Evolutionary conservation across 2,329 filamentous ascomycete genomes (phyloP), one percentile per base, ranked within the genome.

Genomic region (Exophiala calicioides): DNA sequence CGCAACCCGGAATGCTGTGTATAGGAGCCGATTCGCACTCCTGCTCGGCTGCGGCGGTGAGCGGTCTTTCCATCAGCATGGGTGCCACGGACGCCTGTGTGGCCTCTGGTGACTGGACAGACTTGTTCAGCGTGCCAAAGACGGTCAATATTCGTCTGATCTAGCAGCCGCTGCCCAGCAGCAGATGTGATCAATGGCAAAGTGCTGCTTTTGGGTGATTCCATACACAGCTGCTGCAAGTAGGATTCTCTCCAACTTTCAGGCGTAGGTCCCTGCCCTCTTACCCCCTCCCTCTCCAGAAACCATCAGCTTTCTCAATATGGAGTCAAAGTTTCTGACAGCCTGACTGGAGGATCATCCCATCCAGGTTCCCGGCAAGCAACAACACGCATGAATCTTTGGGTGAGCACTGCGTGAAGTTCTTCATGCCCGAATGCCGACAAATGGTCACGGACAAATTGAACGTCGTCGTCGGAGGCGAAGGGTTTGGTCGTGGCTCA

Each of bases 1-100:
- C 69, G 2, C 65, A 74, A 55, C 72, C 73, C 0, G 72, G 73
- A 2, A 66, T 66, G 59, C 53, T 75, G 0, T 55, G 69, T 2
- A 61, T 75, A n/a, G 72, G 71, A 0, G 65, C 65, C 16, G 73
- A 76, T 53, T 72, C 68, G 2, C 73, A 76, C 49, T 74, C 72
- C 1, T 75, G 72, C 46, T 72, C 68, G 3, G 62, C 68, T 1
- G 72, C 72, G 0, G 63, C 65, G 1, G 58, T 73, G 15, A 65
- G 68, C 0, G 66, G 62, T 33, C 59, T 76, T 3, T 63, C 69
- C 4, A 69, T 75, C n/a, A 72, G 73, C 0, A 58, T 75, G 1
- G 72, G 73, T 1, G 69, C 64, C 8, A 68, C 71, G 9, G 73
- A 75, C 52, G 71, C 74, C 1, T 66, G 65, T 2, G 64, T 75